Evolutionary conservation across 768 basidiomycete species (phyloP).

Genomic region (Pholiota molesta): DNA sequence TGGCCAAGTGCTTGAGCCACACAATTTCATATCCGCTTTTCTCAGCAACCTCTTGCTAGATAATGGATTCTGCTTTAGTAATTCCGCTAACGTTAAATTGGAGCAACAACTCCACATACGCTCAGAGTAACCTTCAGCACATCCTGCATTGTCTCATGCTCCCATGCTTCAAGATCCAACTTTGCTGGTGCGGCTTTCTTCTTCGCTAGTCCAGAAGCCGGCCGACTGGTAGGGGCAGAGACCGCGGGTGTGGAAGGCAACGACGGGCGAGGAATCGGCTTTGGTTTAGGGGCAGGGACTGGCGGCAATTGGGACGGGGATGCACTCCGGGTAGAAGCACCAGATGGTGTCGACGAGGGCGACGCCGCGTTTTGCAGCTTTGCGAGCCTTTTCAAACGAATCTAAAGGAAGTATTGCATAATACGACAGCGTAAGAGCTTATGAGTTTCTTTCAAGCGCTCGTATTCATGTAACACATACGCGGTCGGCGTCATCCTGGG

Average conservation of each 20-base stretch:
- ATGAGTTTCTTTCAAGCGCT: not conserved
- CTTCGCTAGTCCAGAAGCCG: slow-evolving; percentile 43
- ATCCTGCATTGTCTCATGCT: slow-evolving; percentile 64
- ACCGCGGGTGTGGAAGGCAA: slow-evolving; percentile 26
- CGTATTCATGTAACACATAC: slow-evolving; percentile 40
- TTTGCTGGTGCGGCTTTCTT: slow-evolving; percentile 49
- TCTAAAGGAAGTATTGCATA: slow-evolving; percentile 47
- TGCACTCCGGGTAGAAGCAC: slow-evolving; percentile 26
- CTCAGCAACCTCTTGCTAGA: slow-evolving; percentile 61
- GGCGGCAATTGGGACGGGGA: slow-evolving; percentile 25
- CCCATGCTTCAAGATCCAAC: slow-evolving; percentile 69
- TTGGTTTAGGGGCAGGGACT: slow-evolving; percentile 30
- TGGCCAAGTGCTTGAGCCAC: slow-evolving; percentile 80
- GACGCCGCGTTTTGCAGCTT: slow-evolving; percentile 61
- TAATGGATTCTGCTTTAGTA: slow-evolving; percentile 6
- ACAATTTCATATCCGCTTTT: slow-evolving; percentile 67
- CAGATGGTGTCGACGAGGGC: slow-evolving; percentile 36
- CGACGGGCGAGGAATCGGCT: slow-evolving; percentile 36
- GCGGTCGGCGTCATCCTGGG: slow-evolving; percentile 81
- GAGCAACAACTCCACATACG: slow-evolving; percentile 45
- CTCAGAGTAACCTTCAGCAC: slow-evolving; percentile 81
- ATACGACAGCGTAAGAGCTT: not conserved
- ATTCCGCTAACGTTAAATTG: not conserved
- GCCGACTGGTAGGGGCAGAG: slow-evolving; percentile 33
- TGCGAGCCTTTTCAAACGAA: slow-evolving; percentile 89